phyloP scores from a whole-genome alignment of 129 eudicot species.

The Flaveria sonorensis region DNA sequence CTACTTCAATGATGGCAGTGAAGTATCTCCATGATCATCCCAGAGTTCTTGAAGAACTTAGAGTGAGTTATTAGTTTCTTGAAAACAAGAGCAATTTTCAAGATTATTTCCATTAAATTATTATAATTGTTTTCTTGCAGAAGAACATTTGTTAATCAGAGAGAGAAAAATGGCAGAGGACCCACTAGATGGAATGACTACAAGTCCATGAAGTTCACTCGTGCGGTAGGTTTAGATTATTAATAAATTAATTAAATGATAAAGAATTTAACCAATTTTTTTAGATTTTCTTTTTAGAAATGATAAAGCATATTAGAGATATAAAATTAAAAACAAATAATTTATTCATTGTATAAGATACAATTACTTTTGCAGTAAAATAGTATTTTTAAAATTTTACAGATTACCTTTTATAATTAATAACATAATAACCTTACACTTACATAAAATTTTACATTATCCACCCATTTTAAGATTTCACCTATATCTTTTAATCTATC shows the following conservation, averaged over 20 bases:
- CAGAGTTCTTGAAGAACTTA: constrained; percentile 81
- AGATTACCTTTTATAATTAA: no score
- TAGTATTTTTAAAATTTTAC: no score
- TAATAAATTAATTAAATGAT: constrained; percentile 10
- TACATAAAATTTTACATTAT: no score
- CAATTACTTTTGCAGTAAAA: no score
- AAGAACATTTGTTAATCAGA: constrained; percentile 94
- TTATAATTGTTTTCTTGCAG: constrained; percentile 37
- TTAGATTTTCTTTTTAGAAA: no score
- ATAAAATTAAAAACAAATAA: no score
- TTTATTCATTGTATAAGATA: no score
- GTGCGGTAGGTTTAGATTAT: constrained; percentile 73
- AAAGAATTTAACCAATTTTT: background rate
- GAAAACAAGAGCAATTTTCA: background rate
- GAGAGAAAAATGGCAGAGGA: constrained; percentile 74
- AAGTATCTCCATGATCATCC: constrained; percentile 99
- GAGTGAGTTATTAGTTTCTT: constrained; percentile 53
- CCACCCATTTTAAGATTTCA: no score
- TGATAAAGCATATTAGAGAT: no score
- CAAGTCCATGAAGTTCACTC: constrained; percentile 90
- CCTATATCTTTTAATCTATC: no score
- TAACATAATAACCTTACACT: no score
- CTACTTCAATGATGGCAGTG: constrained; percentile 99
- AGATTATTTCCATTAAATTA: background rate
- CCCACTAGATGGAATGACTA: constrained; percentile 88